Percentiles rank a stretch among this genome's conserved stretches.
phyloP scores from a whole-genome alignment of 768 basidiomycete species.

The Mrakia blollopis region DNA sequence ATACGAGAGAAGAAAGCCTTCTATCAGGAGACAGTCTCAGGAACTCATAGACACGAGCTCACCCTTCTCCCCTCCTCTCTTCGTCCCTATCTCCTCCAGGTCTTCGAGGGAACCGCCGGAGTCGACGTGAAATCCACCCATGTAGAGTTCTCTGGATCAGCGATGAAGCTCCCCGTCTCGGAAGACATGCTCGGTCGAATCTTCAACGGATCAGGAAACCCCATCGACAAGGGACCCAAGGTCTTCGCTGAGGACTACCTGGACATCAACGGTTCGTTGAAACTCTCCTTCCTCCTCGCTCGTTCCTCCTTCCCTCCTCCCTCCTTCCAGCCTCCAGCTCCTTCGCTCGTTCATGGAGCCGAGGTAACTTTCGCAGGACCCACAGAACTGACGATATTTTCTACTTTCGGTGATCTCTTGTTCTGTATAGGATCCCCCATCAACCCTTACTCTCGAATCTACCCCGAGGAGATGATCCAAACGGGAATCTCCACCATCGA shows the following conservation, averaged over 20 bases:
- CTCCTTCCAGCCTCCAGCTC: neutral
- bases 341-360: neutral
- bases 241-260: slow-evolving; percentile 99
- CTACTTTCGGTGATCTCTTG: neutral
- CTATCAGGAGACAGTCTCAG: neutral
- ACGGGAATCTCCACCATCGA: slow-evolving; percentile 92
- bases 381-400: neutral
- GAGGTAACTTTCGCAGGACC: neutral
- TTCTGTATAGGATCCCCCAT: slow-evolving; percentile 71
- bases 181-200: slow-evolving; percentile 99
- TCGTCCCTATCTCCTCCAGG: slow-evolving; percentile 42
- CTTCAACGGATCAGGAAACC: slow-evolving; percentile 97
- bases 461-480: slow-evolving; percentile 99
- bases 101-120: slow-evolving; percentile 96
- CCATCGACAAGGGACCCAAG: slow-evolving; percentile 97
- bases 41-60: neutral
- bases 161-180: slow-evolving; percentile 97
- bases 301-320: neutral
- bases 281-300: neutral
- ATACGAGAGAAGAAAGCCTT: neutral
- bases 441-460: slow-evolving; percentile 71
- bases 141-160: slow-evolving; percentile 95
- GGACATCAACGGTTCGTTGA: slow-evolving; percentile 85
- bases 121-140: slow-evolving; percentile 96
- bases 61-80: neutral